Evolutionary conservation across 306 rosid genomes (phyloP).

Genomic region (Astragalus glycyphyllos): DNA sequence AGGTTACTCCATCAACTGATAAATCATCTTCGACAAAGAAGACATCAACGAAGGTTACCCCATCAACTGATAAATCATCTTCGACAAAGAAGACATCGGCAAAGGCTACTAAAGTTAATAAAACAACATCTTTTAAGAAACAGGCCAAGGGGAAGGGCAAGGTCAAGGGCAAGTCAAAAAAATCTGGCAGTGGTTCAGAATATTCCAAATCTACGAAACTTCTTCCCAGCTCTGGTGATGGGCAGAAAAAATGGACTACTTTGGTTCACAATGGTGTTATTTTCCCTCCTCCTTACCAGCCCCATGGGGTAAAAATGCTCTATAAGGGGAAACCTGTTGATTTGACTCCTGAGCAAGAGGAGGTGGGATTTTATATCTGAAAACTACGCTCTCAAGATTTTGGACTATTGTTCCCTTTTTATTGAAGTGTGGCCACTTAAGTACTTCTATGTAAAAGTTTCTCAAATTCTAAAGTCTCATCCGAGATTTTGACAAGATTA

Average conservation of each 20-base stretch:
- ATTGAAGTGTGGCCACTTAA: conserved; percentile 8
- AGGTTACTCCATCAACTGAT: conserved; percentile 29
- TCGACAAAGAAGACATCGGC: conserved; percentile 42
- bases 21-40: conserved; percentile 45
- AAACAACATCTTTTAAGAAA: conserved; percentile 49
- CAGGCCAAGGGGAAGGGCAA: conserved; percentile 41
- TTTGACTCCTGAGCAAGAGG: conserved; percentile 92
- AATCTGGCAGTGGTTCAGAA: conserved; percentile 57
- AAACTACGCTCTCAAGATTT: conserved; percentile 2
- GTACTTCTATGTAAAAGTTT: neutral
- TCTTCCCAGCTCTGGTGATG: conserved; percentile 89
- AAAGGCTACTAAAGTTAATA: conserved; percentile 51
- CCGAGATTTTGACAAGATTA: neutral
- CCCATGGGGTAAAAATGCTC: conserved; percentile 80
- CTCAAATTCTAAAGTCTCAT: conserved; percentile 25
- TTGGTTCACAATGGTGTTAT: conserved; percentile 95
- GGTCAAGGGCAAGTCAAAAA: conserved; percentile 45
- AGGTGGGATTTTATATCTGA: conserved; percentile 57
- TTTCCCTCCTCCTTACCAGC: conserved; percentile 86
- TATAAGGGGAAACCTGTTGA: conserved; percentile 78
- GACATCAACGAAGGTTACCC: conserved; percentile 29
- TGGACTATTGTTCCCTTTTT: neutral
- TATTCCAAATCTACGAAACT: conserved; percentile 78
- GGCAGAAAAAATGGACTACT: conserved; percentile 96
- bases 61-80: conserved; percentile 40